Evolutionary conservation across 495 filamentous ascomycete species (phyloP), one percentile per base, ranked within the genome.

Genomic region (Clohesyomyces aquaticus): DNA sequence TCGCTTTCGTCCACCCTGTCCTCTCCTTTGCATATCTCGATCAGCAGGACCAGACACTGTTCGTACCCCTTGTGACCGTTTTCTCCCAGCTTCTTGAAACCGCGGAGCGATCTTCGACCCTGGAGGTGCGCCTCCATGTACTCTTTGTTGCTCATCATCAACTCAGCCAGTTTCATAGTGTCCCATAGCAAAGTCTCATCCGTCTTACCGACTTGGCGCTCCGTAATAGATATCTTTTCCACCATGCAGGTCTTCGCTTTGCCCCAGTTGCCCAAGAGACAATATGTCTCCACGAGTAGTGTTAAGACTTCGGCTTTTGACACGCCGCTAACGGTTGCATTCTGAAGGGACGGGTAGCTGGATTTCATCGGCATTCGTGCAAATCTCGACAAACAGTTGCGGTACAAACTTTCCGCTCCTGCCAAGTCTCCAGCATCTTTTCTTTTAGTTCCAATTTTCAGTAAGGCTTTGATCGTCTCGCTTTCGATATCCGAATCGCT

Each of bases 401-500:
- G 9, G 45, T 59, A 53, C 26, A 41, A 26, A 2, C 55, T 55
- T 52, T 51, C 61, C 3, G 61, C 54, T 26, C 29, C 42, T 9
- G 43, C 26, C 1, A 50, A 51, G 32, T 65, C 55, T 41, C 54
- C 46, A 18, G 32, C 1, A 10, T 51, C 43, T 23, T 60, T 47
- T 22, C 23, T 11, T 18, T 38, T 48, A 42, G 25, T 49, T 1
- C 61, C 61, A 16, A 28, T 41, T 4, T 52, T 59, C 2, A 58
- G 22, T 6, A 65, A 28, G 1, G 28, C 61, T 16, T 28, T 32
- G n/a, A 53, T 45, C 14, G 59, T 41, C 42, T 65, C 61, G 25
- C 18, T 38, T 28, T 65, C 61, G 26, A 65, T 28, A 45, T 65
- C 61, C 4, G 61, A 65, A 45, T 65, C 61, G 10, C 38, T 49